Percentiles rank a stretch among this genome's conserved stretches.
These are phyloP conservation scores for Alternaria brassicicola DNA, from an alignment of 2,329 filamentous ascomycete genomes.

Conservation along the genomic window DNA sequence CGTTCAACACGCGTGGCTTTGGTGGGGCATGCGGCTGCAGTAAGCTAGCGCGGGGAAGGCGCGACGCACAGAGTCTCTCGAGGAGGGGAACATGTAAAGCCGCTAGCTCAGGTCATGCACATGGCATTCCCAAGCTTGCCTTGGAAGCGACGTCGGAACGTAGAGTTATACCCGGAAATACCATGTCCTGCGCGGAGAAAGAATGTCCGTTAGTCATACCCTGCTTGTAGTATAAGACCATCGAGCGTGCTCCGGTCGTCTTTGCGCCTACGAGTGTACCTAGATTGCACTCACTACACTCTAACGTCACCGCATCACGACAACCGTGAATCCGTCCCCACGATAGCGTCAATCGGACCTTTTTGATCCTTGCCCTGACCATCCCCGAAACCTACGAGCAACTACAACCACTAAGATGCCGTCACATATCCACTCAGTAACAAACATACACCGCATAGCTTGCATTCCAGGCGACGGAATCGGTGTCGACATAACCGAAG, in stretches of 20 bases:
- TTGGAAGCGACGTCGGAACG: neutral
- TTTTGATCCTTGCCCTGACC: neutral
- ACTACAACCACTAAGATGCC: constrained; percentile 26
- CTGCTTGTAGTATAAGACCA: neutral
- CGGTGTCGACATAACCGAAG: constrained; percentile 41
- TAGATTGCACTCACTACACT: neutral
- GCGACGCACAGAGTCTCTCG: constrained; percentile 26
- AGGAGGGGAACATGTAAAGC: constrained; percentile 3
- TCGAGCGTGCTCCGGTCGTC: neutral
- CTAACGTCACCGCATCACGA: neutral
- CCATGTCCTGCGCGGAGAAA: constrained; percentile 1
- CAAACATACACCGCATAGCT: constrained; percentile 43
- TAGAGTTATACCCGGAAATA: neutral
- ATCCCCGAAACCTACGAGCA: neutral
- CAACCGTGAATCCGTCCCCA: neutral
- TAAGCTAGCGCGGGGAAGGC: constrained; percentile 28
- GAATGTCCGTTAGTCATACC: neutral
- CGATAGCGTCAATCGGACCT: neutral
- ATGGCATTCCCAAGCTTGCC: neutral
- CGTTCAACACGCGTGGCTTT: constrained; percentile 15
- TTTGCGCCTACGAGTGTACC: neutral
- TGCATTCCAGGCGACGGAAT: constrained; percentile 45
- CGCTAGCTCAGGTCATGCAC: neutral
- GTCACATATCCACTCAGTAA: constrained; percentile 26
- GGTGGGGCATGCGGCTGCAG: constrained; percentile 20